These are phyloP conservation scores for Suillus placidus DNA, from an alignment of 768 basidiomycete genomes.

Conservation along the genomic window DNA sequence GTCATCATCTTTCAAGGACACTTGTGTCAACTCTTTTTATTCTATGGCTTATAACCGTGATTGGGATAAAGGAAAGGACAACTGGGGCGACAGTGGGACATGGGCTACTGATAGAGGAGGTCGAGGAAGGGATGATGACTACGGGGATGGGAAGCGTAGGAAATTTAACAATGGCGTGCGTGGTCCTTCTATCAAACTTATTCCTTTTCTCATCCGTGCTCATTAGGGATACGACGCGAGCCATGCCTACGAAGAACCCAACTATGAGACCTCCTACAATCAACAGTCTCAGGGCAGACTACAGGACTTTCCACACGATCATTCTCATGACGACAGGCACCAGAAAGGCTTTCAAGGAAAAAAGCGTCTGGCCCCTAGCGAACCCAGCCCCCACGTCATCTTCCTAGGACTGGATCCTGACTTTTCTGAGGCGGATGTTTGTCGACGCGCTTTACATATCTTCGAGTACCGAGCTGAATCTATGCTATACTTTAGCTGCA, in stretches of 20 bases:
- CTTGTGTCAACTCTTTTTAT: constrained; percentile 13
- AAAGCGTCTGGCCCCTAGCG: constrained; percentile 81
- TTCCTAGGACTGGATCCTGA: constrained; percentile 93
- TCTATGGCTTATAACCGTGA: constrained; percentile 79
- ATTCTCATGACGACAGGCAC: constrained; percentile 53
- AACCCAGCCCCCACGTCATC: constrained; percentile 91
- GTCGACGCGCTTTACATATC: constrained; percentile 44
- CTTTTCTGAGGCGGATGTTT: constrained; percentile 91
- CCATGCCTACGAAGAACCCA: constrained; percentile 51
- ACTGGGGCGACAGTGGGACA: constrained; percentile 49
- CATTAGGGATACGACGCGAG: constrained; percentile 54
- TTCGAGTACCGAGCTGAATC: constrained; percentile 40
- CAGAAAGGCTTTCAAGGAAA: constrained; percentile 51
- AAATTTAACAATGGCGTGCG: constrained; percentile 79
- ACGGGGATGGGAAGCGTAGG: constrained; percentile 73
- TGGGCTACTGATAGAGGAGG: constrained; percentile 46
- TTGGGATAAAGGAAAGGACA: constrained; percentile 82
- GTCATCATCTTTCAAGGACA: constrained; percentile 20
- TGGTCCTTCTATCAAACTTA: constrained; percentile 12
- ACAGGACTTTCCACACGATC: constrained; percentile 44
- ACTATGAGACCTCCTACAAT: constrained; percentile 38
- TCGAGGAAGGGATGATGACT: constrained; percentile 69
- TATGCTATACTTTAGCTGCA: constrained; percentile 62
- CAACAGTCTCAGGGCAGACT: constrained; percentile 34
- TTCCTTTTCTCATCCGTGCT: constrained; percentile 13